These are phyloP conservation scores for Rosa chinensis DNA, from an alignment of 306 rosid species.

Conservation along the genomic window DNA sequence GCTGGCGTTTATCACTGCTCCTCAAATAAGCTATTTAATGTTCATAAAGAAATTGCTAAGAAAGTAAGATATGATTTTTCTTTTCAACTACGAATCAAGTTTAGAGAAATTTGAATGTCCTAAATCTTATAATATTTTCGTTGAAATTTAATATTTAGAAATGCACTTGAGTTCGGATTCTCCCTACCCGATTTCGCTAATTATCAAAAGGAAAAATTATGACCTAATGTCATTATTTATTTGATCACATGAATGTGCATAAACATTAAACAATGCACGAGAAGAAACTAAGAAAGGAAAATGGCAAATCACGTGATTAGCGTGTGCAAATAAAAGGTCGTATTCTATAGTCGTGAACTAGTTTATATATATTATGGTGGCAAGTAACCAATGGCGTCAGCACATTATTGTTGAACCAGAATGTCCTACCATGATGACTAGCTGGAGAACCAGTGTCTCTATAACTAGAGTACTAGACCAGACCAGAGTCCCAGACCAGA, in stretches of 20 bases:
- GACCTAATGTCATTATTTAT: neutral
- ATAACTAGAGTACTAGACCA: neutral
- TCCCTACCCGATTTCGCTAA: neutral
- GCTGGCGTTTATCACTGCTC: neutral
- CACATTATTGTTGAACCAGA: neutral
- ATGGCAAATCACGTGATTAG: neutral
- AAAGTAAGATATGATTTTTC: too few species aligned
- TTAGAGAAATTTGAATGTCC: too few species aligned
- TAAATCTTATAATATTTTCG: neutral
- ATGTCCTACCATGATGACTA: constrained; percentile 3
- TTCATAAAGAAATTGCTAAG: neutral
- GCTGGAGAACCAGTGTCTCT: neutral
- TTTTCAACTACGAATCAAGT: too few species aligned
- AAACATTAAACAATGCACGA: neutral
- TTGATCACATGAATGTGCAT: constrained; percentile 4
- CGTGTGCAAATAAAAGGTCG: neutral
- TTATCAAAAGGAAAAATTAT: neutral
- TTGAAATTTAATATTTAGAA: neutral
- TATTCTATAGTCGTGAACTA: neutral
- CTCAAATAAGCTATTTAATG: neutral
- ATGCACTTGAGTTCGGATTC: neutral
- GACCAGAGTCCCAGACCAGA: constrained; percentile 3
- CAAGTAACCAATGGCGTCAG: neutral
- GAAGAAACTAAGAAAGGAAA: neutral
- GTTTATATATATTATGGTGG: neutral